These are phyloP conservation scores for Trypanosoma rangeli DNA, from an alignment of 208 protist species.

Conservation along the genomic window DNA sequence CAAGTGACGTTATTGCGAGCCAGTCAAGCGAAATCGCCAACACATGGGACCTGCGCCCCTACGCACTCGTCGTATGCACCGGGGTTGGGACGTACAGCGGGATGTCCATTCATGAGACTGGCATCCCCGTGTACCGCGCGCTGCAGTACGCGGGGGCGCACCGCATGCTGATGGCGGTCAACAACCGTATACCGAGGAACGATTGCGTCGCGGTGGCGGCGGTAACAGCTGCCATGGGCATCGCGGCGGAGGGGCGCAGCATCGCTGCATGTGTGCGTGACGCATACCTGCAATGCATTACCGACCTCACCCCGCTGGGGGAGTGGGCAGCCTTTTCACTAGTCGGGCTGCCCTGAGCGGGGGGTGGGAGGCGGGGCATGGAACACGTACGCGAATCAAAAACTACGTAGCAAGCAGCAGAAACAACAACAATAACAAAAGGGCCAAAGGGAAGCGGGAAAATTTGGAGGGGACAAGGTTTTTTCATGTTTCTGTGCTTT, in stretches of 20 bases:
- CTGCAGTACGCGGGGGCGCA: conserved; percentile 55
- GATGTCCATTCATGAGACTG: conserved; percentile 57
- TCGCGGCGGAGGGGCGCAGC: conserved; percentile 8
- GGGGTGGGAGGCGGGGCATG: too few relatives aligned
- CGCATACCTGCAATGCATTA: conserved; percentile 23
- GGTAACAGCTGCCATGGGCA: conserved; percentile 5
- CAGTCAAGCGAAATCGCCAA: conserved; percentile 40
- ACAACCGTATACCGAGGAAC: conserved; percentile 26
- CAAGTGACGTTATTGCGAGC: conserved; percentile 22
- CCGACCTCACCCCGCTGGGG: conserved; percentile 14
- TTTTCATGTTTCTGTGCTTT: neutral
- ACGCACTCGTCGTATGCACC: conserved; percentile 39
- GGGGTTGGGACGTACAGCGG: conserved; percentile 50
- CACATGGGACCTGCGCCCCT: conserved; percentile 46
- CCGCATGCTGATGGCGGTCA: conserved; percentile 42
- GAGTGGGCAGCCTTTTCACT: conserved; percentile 40
- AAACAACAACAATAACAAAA: neutral
- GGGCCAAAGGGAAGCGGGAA: neutral
- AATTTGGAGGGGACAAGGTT: neutral
- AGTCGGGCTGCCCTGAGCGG: conserved; percentile 28
- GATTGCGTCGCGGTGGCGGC: conserved; percentile 22
- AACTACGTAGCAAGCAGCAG: neutral
- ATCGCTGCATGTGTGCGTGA: conserved; percentile 13
- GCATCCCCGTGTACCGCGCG: conserved; percentile 56
- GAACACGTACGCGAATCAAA: too few relatives aligned